Evolutionary conservation across 192 early-diverging fungal species (phyloP), one percentile per base, ranked within the genome.

Genomic region (Spizellomyces sp.): DNA sequence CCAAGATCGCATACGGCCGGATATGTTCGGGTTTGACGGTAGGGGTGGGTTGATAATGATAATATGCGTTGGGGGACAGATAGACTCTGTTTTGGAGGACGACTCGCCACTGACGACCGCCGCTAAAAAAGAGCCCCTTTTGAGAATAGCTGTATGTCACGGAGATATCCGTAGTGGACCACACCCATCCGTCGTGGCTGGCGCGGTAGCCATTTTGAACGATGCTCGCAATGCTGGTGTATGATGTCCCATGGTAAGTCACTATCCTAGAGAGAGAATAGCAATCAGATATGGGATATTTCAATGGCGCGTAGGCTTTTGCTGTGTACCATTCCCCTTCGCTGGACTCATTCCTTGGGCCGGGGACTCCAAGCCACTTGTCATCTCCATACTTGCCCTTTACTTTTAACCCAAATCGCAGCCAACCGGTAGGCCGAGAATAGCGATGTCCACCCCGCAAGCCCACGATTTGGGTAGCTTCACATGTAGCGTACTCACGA

Each of bases 1-100:
- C 22, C 36, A 70, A 57, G 46, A 70, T 61, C 8, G 68, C 68
- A 62, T 70, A 70, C 17, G 68, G 68, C 6, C 68, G 36, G 58
- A 70, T 62, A 46, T 45, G 5, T 45, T 62, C 0, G 8, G 57
- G 59, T 27, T 19, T 19, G 36, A 61, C 59, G 17, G 50, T 19
- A 8, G 22, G 5, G 4, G 27, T 12, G 36, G 54, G 6, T 56
- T 69, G 66, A 43, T 52, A 55, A 52, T 67, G 52, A n/a, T n/a
- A n/a, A n/a, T n/a, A n/a, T n/a, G 7, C 12, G 50, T 27, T n/a
- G n/a, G 57, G 68, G 4, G 36, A 44, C 5, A 69, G 21, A 36
- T 36, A 3, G 27, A 36, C 27, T 3, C 68, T 41, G 45, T 70
- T 70, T 43, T 70, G 68, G 55, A 70, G n/a, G 7, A 70, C 68